These are phyloP conservation scores for Ceratocystis diversiconidia DNA, from an alignment of 2,329 filamentous ascomycete species.

Conservation along the genomic window DNA sequence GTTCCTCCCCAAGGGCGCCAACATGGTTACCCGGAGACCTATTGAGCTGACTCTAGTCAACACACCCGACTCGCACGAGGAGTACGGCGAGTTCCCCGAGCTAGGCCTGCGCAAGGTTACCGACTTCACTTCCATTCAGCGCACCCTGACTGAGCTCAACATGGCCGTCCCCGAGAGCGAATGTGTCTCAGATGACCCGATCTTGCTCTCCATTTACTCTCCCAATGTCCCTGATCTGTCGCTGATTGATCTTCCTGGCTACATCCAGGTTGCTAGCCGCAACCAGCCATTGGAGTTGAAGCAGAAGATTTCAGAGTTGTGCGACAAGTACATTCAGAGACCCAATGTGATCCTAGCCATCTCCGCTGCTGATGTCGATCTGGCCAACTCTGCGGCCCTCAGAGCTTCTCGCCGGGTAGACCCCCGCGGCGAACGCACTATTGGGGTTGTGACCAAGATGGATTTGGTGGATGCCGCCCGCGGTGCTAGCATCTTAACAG, in stretches of 20 bases:
- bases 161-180: slow-evolving; percentile 78
- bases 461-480: slow-evolving; percentile 78
- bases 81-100: slow-evolving; percentile 94
- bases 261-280: slow-evolving; percentile 87
- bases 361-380: slow-evolving; percentile 90
- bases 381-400: slow-evolving; percentile 89
- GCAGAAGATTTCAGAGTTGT: slow-evolving; percentile 88
- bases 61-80: slow-evolving; percentile 69
- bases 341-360: slow-evolving; percentile 96
- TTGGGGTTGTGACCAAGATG: slow-evolving; percentile 99
- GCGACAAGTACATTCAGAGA: slow-evolving; percentile 93
- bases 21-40: slow-evolving; percentile 92
- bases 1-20: slow-evolving; percentile 92
- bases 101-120: slow-evolving; percentile 78
- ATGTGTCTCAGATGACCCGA: slow-evolving; percentile 92
- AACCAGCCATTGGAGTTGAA: slow-evolving; percentile 86
- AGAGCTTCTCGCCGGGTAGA: slow-evolving; percentile 83
- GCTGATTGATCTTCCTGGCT: slow-evolving; percentile 88
- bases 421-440: slow-evolving; percentile 85
- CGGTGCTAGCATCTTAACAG: slow-evolving; percentile 63
- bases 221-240: slow-evolving; percentile 91
- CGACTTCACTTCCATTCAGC: slow-evolving; percentile 84
- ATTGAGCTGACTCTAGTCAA: slow-evolving; percentile 96
- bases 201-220: slow-evolving; percentile 89
- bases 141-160: slow-evolving; percentile 88